Evolutionary conservation across 1,284 basidiomycete species (phyloP), one percentile per base, ranked within the genome.

Genomic region (Tausonia pullulans): DNA sequence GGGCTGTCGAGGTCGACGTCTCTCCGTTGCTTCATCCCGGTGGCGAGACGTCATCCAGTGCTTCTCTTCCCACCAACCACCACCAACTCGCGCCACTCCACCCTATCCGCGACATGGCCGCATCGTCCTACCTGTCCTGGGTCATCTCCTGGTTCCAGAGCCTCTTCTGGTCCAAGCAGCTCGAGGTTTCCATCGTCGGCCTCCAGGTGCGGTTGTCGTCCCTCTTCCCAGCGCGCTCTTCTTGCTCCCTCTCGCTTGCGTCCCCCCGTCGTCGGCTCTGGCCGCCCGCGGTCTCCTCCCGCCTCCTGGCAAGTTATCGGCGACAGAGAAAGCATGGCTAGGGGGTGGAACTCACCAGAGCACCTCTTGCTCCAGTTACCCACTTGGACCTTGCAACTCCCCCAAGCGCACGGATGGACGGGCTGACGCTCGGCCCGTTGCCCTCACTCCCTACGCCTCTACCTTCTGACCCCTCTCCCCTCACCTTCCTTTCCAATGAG

Each of bases 101-200:
- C 43, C 48, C 8, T 41, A 8, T 39, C 46, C 13, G 13, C 50
- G 16, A 9, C 14, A 63, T 62, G 55, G 43, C 54, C 44, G 41
- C 58, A n/a, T 65, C 64, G 16, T 62, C 61, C 46, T 59, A 53
- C 71, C 83, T 90, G 69, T 75, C 82, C 7, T 82, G 84, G 14
- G 68, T 91, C 54, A 78, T 90, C 68, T 73, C 78, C 67, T 82
- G 80, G 80, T 73, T 84, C 13, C 73, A 78, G 46, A 78, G 78
- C 10, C 69, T 84, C 1, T 81, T 98, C 82, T 97, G 94, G 78
- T 84, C 89, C 50, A 95, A 91, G 72, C 81, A 87, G 52, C 86
- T 93, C 58, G 95, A 98, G 76, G 87, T 98, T 70, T 90, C 90
- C 10, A 85, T 97, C 43, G 89, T 98, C 55, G 95, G 95, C 49